These are phyloP conservation scores for Tricholoma bakamatsutake DNA, from an alignment of 768 basidiomycete genomes.

Conservation along the genomic window DNA sequence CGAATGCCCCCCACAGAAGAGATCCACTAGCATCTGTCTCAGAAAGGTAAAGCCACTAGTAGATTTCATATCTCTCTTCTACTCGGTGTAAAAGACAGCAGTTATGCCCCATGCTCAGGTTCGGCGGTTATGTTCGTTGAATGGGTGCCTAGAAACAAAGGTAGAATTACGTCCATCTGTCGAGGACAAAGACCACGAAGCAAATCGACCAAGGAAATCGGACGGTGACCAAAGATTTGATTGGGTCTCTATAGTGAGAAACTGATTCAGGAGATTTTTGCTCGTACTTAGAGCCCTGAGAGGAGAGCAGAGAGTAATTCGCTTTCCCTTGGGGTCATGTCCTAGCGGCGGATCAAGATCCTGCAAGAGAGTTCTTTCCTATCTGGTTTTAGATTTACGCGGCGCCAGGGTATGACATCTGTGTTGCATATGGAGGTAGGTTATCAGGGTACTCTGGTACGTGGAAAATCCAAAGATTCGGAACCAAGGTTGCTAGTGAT, in stretches of 20 bases:
- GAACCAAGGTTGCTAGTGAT: neutral
- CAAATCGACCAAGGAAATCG: neutral
- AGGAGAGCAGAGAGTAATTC: neutral
- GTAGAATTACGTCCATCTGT: constrained; percentile 1
- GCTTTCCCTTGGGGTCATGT: neutral
- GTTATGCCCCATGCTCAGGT: neutral
- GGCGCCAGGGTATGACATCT: neutral
- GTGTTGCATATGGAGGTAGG: neutral
- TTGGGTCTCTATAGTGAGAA: no score
- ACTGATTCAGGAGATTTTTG: neutral
- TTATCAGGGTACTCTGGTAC: neutral
- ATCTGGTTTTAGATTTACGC: neutral
- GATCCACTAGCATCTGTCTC: neutral
- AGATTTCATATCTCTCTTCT: neutral
- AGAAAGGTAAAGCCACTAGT: neutral
- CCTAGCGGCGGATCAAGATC: neutral
- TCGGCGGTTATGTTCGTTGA: neutral
- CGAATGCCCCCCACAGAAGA: no score
- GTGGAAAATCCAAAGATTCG: neutral
- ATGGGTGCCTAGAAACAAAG: neutral
- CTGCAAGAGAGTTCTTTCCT: neutral
- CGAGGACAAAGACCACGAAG: neutral
- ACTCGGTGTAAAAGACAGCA: neutral
- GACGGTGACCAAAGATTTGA: neutral
- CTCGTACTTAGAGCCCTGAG: no score